phyloP scores from a whole-genome alignment of 352 stramenopile genomes.

The Phytophthora citricola region DNA sequence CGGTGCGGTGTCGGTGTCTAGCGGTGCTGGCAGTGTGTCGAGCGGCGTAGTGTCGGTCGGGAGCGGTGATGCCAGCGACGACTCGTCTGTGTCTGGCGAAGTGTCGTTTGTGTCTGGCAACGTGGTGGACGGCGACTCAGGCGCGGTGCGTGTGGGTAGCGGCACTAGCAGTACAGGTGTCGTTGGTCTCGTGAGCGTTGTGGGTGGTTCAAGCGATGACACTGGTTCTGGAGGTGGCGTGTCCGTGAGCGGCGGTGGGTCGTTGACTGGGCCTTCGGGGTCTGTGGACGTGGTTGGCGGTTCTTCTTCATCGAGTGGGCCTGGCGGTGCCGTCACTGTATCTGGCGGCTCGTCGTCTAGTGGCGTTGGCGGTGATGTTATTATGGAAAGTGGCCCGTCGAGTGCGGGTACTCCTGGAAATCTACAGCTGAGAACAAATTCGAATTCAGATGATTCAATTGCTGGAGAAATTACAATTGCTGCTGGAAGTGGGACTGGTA shows the following conservation, averaged over 20 bases:
- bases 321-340: constrained; percentile 17
- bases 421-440: neutral
- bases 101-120: neutral
- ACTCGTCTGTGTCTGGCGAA: neutral
- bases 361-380: constrained; percentile 31
- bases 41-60: neutral
- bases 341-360: constrained; percentile 30
- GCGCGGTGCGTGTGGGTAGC: no score
- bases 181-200: no score
- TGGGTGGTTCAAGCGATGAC: no score
- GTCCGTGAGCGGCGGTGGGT: no score
- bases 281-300: neutral
- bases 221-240: no score
- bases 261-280: no score
- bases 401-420: constrained; percentile 6
- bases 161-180: no score
- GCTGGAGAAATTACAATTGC: no score
- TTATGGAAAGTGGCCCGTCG: constrained; percentile 16
- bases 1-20: neutral
- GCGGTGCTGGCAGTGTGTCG: neutral
- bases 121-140: no score
- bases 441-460: no score
- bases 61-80: neutral
- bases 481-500: no score
- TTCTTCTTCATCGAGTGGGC: constrained; percentile 24